These are phyloP conservation scores for Debaryomyces subglobosus DNA, from an alignment of 1,139 yeast species.

Conservation along the genomic window DNA sequence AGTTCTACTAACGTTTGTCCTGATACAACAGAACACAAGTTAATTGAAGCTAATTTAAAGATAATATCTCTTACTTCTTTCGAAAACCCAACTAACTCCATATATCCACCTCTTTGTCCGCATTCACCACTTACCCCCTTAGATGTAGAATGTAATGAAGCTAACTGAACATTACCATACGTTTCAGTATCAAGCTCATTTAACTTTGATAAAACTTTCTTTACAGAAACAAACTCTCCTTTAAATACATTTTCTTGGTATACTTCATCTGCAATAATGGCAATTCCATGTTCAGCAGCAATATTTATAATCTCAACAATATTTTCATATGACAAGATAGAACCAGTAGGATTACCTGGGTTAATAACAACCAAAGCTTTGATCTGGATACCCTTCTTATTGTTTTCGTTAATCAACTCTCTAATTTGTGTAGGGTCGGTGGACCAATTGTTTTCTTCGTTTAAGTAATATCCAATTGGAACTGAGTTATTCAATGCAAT, in stretches of 20 bases:
- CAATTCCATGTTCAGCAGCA: constrained; percentile 83
- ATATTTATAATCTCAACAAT: constrained; percentile 72
- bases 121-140: constrained; percentile 98
- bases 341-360: constrained; percentile 98
- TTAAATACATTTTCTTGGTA: constrained; percentile 89
- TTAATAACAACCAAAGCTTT: constrained; percentile 89
- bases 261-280: constrained; percentile 96
- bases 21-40: constrained; percentile 89
- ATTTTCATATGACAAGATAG: constrained; percentile 65
- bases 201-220: constrained; percentile 66
- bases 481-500: constrained; percentile 79
- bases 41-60: constrained; percentile 84
- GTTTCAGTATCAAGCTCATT: constrained; percentile 53
- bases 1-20: constrained; percentile 93
- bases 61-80: constrained; percentile 70
- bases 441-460: constrained; percentile 83
- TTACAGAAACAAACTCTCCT: constrained; percentile 67
- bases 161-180: constrained; percentile 79
- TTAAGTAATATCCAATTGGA: constrained; percentile 84
- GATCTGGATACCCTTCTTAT: constrained; percentile 59
- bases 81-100: constrained; percentile 86
- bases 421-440: constrained; percentile 72
- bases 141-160: constrained; percentile 92
- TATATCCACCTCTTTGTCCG: constrained; percentile 98
- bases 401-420: constrained; percentile 53